Conservation (phyloP, 139 green algal species). For the Coelastrella sp. region DNA sequence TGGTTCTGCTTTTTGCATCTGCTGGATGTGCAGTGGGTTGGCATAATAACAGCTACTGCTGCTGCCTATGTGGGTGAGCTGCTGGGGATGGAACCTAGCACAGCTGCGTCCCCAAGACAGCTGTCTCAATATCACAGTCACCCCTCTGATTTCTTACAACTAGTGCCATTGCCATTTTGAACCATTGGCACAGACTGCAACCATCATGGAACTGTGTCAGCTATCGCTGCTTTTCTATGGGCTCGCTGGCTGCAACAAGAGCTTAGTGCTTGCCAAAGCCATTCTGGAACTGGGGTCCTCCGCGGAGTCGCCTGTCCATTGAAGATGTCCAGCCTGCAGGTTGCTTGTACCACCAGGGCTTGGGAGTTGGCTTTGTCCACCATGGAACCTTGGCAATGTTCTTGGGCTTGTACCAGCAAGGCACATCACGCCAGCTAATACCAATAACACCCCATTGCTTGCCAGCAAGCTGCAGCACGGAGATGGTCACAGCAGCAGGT, state of each 20-base stretch:
- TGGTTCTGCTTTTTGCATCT: too few relatives aligned
- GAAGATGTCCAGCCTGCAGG: conserved; percentile 30
- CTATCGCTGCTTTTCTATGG: too few relatives aligned
- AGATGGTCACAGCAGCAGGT: not conserved
- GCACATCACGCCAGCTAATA: conserved; percentile 46
- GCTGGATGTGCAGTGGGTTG: too few relatives aligned
- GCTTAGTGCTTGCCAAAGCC: not conserved
- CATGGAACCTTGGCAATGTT: conserved; percentile 22
- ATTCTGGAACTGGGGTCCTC: not conserved
- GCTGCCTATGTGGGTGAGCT: too few relatives aligned
- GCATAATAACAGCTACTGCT: too few relatives aligned
- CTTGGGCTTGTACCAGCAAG: conserved; percentile 54
- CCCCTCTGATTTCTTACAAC: too few relatives aligned
- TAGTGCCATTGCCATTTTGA: too few relatives aligned
- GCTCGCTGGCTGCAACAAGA: not conserved
- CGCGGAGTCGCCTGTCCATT: conserved; percentile 28
- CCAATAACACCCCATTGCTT: conserved; percentile 61
- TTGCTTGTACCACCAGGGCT: conserved; percentile 37
- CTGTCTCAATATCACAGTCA: too few relatives aligned
- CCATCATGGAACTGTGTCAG: too few relatives aligned
- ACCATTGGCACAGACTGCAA: too few relatives aligned
- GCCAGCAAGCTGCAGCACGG: conserved; percentile 58
- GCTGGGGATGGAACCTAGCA: too few relatives aligned
- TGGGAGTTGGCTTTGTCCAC: conserved; percentile 31
- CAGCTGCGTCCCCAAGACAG: too few relatives aligned